Percentiles rank a stretch among this genome's conserved stretches.
These are phyloP conservation scores for Dictyostelium purpureum DNA, from an alignment of 78 protist species.

Conservation along the genomic window DNA sequence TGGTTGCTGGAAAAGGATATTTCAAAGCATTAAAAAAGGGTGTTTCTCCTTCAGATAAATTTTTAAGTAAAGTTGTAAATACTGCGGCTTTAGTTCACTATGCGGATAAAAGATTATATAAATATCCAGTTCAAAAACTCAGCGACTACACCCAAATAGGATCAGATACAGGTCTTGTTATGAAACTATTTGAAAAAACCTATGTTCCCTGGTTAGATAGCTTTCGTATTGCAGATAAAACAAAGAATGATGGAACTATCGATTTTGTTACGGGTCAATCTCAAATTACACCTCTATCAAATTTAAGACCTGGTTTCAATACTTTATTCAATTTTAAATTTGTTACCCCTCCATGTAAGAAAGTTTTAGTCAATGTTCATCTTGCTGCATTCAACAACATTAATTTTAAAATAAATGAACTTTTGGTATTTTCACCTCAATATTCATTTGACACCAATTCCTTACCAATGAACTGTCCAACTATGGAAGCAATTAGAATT, in stretches of 20 bases:
- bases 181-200: not conserved
- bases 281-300: not conserved
- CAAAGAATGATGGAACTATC: not conserved
- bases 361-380: not conserved
- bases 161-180: not conserved
- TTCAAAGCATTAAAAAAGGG: not conserved
- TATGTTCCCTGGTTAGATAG: not conserved
- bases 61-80: not conserved
- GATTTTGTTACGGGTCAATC: not conserved
- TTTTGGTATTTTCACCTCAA: not conserved
- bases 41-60: not conserved
- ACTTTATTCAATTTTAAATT: not conserved
- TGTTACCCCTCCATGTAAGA: not conserved
- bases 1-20: not conserved
- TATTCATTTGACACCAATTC: not conserved
- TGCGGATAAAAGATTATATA: not conserved
- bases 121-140: not conserved
- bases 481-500: not conserved
- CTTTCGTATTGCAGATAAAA: not conserved
- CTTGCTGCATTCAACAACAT: not conserved
- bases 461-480: conserved; percentile 1
- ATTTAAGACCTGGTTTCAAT: not conserved
- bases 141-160: no score
- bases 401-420: not conserved
- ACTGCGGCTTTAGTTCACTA: not conserved